Evolutionary conservation across 345 rosid species (phyloP).

Genomic region (Aurinia saxatilis): DNA sequence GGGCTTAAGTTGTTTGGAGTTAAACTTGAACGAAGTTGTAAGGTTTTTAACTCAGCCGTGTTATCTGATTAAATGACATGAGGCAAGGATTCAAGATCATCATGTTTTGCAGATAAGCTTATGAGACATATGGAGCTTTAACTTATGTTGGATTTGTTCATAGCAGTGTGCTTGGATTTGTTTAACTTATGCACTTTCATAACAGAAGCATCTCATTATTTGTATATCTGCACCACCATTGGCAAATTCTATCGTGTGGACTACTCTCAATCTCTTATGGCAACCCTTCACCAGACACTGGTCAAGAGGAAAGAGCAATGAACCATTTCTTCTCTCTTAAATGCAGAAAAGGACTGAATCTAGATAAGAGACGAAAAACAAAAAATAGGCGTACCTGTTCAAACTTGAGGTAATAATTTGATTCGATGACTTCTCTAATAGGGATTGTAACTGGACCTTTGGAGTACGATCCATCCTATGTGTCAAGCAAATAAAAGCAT

Average conservation of each 20-base stretch:
- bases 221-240: slow-evolving; percentile 76
- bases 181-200: too few species aligned
- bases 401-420: slow-evolving; percentile 64
- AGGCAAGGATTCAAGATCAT: too few species aligned
- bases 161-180: too few species aligned
- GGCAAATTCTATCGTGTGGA: slow-evolving; percentile 77
- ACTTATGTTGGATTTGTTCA: too few species aligned
- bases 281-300: slow-evolving; percentile 97
- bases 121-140: too few species aligned
- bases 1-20: slow-evolving; percentile 78
- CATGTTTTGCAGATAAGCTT: too few species aligned
- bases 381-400: slow-evolving; percentile 63
- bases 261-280: slow-evolving; percentile 85
- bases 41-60: too few species aligned
- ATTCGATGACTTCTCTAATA: slow-evolving; percentile 50
- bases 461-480: slow-evolving; percentile 90
- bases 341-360: background rate
- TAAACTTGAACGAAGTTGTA: slow-evolving; percentile 43
- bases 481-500: background rate
- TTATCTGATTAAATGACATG: too few species aligned
- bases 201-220: slow-evolving; percentile 85
- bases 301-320: background rate
- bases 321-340: background rate
- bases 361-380: background rate
- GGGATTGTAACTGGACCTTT: slow-evolving; percentile 80